Base-by-base conservation (phyloP, 805 yeast genomes). In the Cyberlindnera japonica region DNA sequence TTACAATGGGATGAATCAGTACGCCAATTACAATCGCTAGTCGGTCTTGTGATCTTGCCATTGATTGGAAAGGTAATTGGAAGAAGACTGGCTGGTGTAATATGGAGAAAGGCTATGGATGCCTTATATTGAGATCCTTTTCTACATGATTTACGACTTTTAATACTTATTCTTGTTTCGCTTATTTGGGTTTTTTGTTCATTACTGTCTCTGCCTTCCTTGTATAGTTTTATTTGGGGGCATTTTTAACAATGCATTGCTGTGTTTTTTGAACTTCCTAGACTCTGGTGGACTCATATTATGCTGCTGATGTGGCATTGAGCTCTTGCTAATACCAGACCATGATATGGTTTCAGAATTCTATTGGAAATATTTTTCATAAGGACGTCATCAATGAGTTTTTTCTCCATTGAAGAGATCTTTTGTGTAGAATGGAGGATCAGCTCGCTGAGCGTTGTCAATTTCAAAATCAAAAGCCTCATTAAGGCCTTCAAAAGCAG, bases 1-100 rank as follows among this genome's bases (percentile, higher is more conserved):
- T 70, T 77, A 48, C 87, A 83, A 51, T 83, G 89, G 89, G 84
- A 82, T 38, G 84, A 79, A 50, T 78, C 83, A 25, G 45, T 83
- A 35, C 63, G 64, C 33, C 89, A 83, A 57, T 55, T 83, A 41
- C 69, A 68, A 28, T 74, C 74, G n/a, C 67, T 81, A 25, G 59
- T 81, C 24, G 75, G 73, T 40, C 69, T 78, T 59, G 77, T 83
- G 12, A 51, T 83, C 25, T 63, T 83, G 38, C 93, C 93, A 2
- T 54, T 82, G 43, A 51, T 80, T 15, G 90, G 90, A 4, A 81
- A 79, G 57, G 68, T 77, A 31, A 47, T 83, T 34, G 93, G 93
- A 4, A 69, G 90, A 48, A 59, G 79, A 47, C 62, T 70, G 45
- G 79, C 84, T 20, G 65, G 68, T 28, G 47, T 45, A 22, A 23